Base-by-base conservation (phyloP, 345 rosid genomes). In the Arabis alpina region DNA sequence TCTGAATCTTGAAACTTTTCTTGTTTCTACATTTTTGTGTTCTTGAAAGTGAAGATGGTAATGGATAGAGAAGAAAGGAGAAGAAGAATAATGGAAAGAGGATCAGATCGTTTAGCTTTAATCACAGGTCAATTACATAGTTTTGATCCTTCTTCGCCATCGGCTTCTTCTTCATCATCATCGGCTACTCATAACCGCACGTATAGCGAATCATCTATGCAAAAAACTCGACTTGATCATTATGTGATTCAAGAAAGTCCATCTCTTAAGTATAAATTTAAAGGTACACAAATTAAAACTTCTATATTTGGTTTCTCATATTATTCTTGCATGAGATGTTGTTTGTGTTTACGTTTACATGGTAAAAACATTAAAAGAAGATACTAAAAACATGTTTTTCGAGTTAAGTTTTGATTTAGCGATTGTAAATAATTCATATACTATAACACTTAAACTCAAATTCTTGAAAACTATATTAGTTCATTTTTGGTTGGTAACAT, bases 21-120 rank as follows among this genome's bases (percentile, higher is more conserved):
- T 16, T 41, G 8, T 14, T 54, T 47, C 15, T 39, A 10, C 24
- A 30, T 34, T 60, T 10, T 8, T 43, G 5, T 36, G 8, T 54
- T 49, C 53, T 64, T 64, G 52, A 9, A 2, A 54, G 53, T 49
- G 6, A 68, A 4, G 4, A 75, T 75, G 79, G 79, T 60, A 54
- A 48, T 63, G 54, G 74, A 64, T 52, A 73, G 80, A 54, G 81
- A 81, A 64, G 85, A 66, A 70, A 76, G 91, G 42, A 77, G 87
- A 53, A 74, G 79, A 56, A 81, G 27, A 73, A 86, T 86, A 39
- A 40, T 79, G 73, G 87, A 84, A 63, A 54, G 84, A 56, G 84
- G 91, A 45, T 74, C 79, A 11, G 91, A 86, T 72, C 82, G 85
- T 43, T 24, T 86, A 68, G 88, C 85, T 5, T 43, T 86, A 55